Conservation (phyloP, 345 rosid genomes). For the Cochlearia excelsa region DNA sequence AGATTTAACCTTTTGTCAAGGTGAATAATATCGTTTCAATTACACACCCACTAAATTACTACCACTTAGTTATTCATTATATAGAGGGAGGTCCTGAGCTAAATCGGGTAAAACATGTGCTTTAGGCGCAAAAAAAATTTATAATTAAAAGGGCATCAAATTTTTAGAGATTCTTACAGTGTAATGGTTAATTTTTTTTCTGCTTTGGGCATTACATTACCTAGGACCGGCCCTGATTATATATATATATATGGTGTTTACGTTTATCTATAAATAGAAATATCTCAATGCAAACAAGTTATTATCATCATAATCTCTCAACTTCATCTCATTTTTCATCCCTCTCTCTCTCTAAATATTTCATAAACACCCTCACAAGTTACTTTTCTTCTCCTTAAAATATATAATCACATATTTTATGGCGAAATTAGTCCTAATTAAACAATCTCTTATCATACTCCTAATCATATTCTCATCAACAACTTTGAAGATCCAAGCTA, state of each 20-base stretch:
- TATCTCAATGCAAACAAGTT: conserved; percentile 9
- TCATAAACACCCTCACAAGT: neutral
- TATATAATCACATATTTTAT: neutral
- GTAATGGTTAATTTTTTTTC: too few species aligned
- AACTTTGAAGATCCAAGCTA: conserved; percentile 23
- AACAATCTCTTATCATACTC: conserved; percentile 28
- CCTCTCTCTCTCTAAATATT: neutral
- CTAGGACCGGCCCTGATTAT: too few species aligned
- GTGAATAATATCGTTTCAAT: too few species aligned
- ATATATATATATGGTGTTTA: neutral
- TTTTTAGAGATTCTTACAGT: too few species aligned
- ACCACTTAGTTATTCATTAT: too few species aligned
- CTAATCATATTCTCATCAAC: conserved; percentile 27
- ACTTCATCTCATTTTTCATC: conserved; percentile 13
- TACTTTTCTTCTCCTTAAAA: neutral
- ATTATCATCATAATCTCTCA: conserved; percentile 31
- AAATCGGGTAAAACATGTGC: too few species aligned
- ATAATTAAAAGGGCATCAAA: too few species aligned
- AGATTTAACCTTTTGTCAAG: too few species aligned
- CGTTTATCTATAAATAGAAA: conserved; percentile 33
- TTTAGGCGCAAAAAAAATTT: too few species aligned
- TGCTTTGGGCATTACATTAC: too few species aligned
- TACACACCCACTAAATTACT: too few species aligned
- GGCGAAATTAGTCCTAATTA: conserved; percentile 29
- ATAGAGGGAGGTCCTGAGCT: too few species aligned